Evolutionary conservation across 805 yeast species (phyloP).

Genomic region (Allodekkera sacchari): DNA sequence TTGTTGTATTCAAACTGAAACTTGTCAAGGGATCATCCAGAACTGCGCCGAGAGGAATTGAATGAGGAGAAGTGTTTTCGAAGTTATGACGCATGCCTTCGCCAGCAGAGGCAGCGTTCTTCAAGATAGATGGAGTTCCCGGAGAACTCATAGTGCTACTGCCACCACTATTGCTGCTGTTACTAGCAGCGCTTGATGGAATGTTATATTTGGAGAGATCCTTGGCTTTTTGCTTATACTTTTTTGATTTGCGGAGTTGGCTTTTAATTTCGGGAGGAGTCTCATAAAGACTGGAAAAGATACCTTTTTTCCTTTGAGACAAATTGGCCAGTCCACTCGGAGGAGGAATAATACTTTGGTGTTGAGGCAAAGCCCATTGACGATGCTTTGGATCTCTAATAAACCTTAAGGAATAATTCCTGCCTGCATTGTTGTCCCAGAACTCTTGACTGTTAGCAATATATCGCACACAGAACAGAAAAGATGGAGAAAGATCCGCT

Average conservation of each 20-base stretch:
- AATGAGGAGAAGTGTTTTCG: neutral
- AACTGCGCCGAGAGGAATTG: neutral
- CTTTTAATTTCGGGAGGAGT: no score
- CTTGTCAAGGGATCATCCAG: constrained; percentile 1
- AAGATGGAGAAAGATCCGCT: constrained; percentile 10
- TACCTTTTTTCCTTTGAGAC: neutral
- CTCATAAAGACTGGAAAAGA: neutral
- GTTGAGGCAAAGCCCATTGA: no score
- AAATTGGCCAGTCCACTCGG: constrained; percentile 1
- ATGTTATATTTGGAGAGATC: no score
- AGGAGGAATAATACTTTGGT: constrained; percentile 5
- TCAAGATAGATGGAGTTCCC: constrained; percentile 16
- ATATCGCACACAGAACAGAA: constrained; percentile 50
- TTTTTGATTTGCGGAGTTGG: no score
- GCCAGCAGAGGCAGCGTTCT: constrained; percentile 13
- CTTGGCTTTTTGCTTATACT: no score
- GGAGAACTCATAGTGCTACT: constrained; percentile 15
- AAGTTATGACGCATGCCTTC: constrained; percentile 1
- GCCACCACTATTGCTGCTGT: constrained; percentile 1
- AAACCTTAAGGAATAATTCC: constrained; percentile 49
- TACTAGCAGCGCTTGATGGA: no score
- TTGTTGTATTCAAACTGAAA: constrained; percentile 1
- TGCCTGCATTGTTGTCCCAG: constrained; percentile 70
- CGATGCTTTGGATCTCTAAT: constrained; percentile 6
- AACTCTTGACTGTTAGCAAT: constrained; percentile 38